Base-by-base conservation (phyloP, 768 basidiomycete species). In the Asterophora lycoperdoides region DNA sequence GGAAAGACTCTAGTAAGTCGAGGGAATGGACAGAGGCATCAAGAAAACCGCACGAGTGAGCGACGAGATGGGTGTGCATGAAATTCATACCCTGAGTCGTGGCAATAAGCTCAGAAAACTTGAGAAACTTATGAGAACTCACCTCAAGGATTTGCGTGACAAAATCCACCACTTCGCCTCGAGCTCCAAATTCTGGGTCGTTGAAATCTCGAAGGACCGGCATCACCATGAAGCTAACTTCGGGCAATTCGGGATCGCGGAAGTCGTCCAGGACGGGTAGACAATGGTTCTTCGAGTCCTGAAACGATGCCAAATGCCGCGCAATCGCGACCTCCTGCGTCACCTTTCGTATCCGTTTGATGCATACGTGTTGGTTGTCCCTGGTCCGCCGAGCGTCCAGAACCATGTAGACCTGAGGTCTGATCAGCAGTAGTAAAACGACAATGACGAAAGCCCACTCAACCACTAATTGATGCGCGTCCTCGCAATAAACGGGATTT, bases 151-250 rank as follows among this genome's bases (percentile, higher is more conserved):
- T 54, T 45, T 68, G 67, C 5, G 60, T 60, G 9, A 67, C 62
- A 41, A 67, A 67, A 53, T 68, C 67, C 11, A 66, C 60, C 10
- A 65, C 61, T 41, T 68, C 67, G 7, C 52, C 55, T 8, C 60
- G 59, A 17, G 56, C 53, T 13, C 48, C 41, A 41, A 63, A 71
- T 18, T 66, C 63, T 6, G 67, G 68, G 46, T 69, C 66, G 43
- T 72, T 64, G 46, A 68, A 71, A 17, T 59, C 56, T 43, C 68
- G 60, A 13, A 75, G 62, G 1, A 71, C 44, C 0, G 73, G 74
- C 67, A 71, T 73, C 1, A 67, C 61, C 4, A 71, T 40, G 2
- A 63, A 60, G 3, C 29, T 26, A 0, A 52, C 39, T 8, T 60
- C 44, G 2, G 49, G 47, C 0, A 49, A 49, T 15, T 42, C 44